phyloP scores from a whole-genome alignment of 805 yeast species.

The Yamadazyma takamatsuzukensis region DNA sequence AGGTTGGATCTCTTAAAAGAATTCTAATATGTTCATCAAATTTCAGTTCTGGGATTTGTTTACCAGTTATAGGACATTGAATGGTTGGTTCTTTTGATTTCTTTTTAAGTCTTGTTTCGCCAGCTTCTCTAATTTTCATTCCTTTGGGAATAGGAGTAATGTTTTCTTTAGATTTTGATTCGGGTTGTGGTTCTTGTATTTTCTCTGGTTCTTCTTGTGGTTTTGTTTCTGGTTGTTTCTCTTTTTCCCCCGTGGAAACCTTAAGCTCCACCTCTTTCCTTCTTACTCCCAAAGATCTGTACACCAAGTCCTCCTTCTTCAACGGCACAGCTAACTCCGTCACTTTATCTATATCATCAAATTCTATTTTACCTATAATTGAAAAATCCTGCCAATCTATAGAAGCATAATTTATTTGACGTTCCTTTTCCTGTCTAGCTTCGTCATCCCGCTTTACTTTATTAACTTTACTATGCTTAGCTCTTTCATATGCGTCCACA shows the following conservation, averaged over 20 bases:
- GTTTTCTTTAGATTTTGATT: not conserved
- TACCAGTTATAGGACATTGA: conserved; percentile 77
- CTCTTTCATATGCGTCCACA: conserved; percentile 49
- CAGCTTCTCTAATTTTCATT: conserved; percentile 67
- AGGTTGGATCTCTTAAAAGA: conserved; percentile 72
- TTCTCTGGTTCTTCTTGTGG: conserved; percentile 1
- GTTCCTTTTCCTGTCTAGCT: conserved; percentile 33
- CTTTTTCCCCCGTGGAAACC: conserved; percentile 13
- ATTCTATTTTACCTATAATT: conserved; percentile 64
- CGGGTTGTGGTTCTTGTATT: not conserved
- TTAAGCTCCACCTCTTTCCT: conserved; percentile 20
- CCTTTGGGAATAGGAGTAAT: conserved; percentile 33
- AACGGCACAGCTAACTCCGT: conserved; percentile 56
- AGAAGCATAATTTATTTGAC: conserved; percentile 56
- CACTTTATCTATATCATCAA: conserved; percentile 57
- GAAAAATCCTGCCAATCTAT: conserved; percentile 87
- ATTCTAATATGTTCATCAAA: conserved; percentile 70
- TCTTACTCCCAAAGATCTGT: conserved; percentile 57
- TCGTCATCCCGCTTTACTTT: conserved; percentile 26
- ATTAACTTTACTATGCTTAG: conserved; percentile 45
- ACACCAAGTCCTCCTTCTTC: conserved; percentile 54
- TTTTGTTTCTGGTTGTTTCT: conserved; percentile 5
- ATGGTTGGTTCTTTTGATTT: conserved; percentile 34
- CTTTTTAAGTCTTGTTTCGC: conserved; percentile 55
- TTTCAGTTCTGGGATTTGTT: conserved; percentile 62